These are phyloP conservation scores for Blastocystis hominis DNA, from an alignment of 352 stramenopile species.

Conservation along the genomic window DNA sequence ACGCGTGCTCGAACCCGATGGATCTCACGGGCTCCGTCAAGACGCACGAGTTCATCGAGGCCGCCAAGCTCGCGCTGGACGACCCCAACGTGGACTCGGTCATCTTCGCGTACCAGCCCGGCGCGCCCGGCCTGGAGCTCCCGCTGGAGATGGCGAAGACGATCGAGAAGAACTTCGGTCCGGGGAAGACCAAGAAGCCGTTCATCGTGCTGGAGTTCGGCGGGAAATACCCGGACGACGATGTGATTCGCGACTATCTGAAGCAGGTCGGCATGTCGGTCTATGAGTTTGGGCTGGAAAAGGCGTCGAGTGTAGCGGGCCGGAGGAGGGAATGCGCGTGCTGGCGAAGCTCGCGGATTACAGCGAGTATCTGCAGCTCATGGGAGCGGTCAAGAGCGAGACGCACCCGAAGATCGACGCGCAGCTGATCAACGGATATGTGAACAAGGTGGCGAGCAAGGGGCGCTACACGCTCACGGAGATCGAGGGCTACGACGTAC, in stretches of 20 bases:
- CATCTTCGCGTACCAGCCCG: conserved; percentile 42
- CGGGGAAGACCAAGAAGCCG: conserved; percentile 23
- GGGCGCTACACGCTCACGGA: conserved; percentile 34
- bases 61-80: conserved; percentile 5
- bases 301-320: neutral
- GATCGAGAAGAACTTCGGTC: conserved; percentile 43
- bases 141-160: conserved; percentile 44
- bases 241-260: conserved; percentile 46
- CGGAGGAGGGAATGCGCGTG: conserved; percentile 32
- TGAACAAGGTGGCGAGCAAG: conserved; percentile 11
- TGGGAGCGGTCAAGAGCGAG: neutral
- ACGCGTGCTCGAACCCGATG: conserved; percentile 35
- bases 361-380: conserved; percentile 28
- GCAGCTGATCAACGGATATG: neutral
- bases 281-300: neutral
- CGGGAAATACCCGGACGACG: conserved; percentile 25
- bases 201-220: conserved; percentile 46
- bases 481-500: conserved; percentile 35
- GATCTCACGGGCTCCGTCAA: conserved; percentile 27
- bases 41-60: conserved; percentile 43
- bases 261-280: conserved; percentile 45
- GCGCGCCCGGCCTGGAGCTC: conserved; percentile 12
- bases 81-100: conserved; percentile 44
- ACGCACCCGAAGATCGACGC: conserved; percentile 25
- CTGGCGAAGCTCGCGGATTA: conserved; percentile 28